These are phyloP conservation scores for Phanerochaete carnosa DNA, from an alignment of 768 basidiomycete species.

Conservation along the genomic window DNA sequence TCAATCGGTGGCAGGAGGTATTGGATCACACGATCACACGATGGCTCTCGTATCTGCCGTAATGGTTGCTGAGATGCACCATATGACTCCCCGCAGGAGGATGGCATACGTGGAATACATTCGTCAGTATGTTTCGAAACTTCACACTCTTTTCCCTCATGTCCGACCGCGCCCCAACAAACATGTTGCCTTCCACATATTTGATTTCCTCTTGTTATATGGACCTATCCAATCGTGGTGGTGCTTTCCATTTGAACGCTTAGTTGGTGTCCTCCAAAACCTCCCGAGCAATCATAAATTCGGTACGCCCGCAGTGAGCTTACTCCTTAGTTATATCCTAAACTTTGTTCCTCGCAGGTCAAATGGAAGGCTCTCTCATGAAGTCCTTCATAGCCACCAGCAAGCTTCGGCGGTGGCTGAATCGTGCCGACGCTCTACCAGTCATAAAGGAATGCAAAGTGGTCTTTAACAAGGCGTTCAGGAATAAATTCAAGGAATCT, in stretches of 20 bases:
- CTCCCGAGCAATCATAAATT: conserved; percentile 22
- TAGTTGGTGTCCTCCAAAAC: conserved; percentile 22
- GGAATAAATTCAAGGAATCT: neutral
- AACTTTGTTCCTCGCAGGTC: neutral
- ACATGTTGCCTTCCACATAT: conserved; percentile 17
- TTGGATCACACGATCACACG: conserved; percentile 11
- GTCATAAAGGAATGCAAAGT: neutral
- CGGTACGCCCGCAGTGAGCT: conserved; percentile 10
- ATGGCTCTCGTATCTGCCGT: conserved; percentile 11
- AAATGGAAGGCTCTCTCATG: conserved; percentile 2
- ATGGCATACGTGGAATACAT: conserved; percentile 10
- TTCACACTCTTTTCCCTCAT: conserved; percentile 10
- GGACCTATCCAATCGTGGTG: conserved; percentile 21
- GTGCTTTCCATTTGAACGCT: conserved; percentile 22
- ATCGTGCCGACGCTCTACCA: conserved; percentile 2
- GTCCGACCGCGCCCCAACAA: conserved; percentile 1
- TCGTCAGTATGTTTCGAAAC: conserved; percentile 1
- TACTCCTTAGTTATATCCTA: neutral
- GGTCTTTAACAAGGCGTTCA: conserved; percentile 2
- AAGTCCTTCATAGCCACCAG: conserved; percentile 1
- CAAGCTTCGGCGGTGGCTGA: conserved; percentile 7
- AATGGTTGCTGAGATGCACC: neutral
- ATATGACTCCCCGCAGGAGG: neutral
- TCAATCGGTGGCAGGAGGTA: neutral
- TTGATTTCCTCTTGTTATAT: conserved; percentile 15